These are phyloP conservation scores for Eucalyptus fibrosa DNA, from an alignment of 345 rosid species.

Conservation along the genomic window DNA sequence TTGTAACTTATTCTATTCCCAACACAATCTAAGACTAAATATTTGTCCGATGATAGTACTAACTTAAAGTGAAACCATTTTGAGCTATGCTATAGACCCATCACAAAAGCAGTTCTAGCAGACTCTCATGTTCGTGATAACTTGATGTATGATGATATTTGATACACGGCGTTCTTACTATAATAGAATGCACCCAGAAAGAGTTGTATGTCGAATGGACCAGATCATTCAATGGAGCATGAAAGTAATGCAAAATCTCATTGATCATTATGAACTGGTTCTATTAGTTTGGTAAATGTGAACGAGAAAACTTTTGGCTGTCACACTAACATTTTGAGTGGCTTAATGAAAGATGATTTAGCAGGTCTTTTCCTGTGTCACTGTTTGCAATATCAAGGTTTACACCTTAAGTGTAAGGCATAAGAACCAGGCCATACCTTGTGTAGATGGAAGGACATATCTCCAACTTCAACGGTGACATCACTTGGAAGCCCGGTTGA, in stretches of 20 bases:
- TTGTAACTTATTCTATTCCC: not conserved
- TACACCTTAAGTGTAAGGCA: not conserved
- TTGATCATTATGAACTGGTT: not conserved
- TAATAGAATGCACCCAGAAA: not conserved
- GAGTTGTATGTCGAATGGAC: not conserved
- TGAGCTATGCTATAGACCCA: not conserved
- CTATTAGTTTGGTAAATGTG: not conserved
- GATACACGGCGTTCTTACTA: not conserved
- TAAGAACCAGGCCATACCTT: slow-evolving; percentile 28
- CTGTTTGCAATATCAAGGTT: not conserved
- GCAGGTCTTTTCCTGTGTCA: not conserved
- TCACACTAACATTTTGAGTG: not conserved
- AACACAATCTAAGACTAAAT: not conserved
- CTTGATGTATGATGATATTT: not conserved
- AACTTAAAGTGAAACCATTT: not conserved
- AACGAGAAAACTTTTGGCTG: not conserved
- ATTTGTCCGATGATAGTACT: not conserved
- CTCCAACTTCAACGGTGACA: slow-evolving; percentile 57
- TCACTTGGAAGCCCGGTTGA: slow-evolving; percentile 83
- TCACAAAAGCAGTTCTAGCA: not conserved
- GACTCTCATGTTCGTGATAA: not conserved
- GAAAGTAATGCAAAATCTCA: not conserved
- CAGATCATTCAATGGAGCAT: not conserved
- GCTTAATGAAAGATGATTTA: not conserved
- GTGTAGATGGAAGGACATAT: slow-evolving; percentile 65